phyloP scores from a whole-genome alignment of 2,329 filamentous ascomycete genomes.

The Arachnopeziza araneosa region DNA sequence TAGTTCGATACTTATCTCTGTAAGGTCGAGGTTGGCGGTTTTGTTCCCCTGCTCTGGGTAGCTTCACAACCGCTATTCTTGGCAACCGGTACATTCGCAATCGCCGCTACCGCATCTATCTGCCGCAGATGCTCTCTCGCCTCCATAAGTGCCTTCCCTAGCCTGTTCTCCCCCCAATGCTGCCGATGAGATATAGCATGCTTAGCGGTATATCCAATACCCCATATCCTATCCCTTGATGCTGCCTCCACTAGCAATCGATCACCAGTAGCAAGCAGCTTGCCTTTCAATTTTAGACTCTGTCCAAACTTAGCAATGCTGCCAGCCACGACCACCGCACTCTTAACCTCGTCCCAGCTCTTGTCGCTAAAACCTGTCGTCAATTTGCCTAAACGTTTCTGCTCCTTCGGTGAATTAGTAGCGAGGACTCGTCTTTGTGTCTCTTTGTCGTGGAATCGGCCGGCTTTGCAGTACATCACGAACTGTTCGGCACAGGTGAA shows the following conservation, averaged over 20 bases:
- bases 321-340: constrained; percentile 27
- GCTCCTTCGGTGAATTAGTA: constrained; percentile 24
- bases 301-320: constrained; percentile 33
- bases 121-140: constrained; percentile 7
- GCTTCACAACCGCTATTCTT: no score
- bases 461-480: constrained; percentile 40
- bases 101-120: neutral
- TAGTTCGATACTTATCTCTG: no score
- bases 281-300: constrained; percentile 25
- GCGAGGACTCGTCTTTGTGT: constrained; percentile 23
- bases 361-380: constrained; percentile 26
- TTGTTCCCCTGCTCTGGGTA: no score
- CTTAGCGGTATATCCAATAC: constrained; percentile 31
- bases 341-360: constrained; percentile 21
- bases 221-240: constrained; percentile 31
- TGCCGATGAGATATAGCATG: constrained; percentile 25
- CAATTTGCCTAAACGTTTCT: constrained; percentile 28
- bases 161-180: constrained; percentile 31
- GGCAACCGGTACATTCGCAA: no score
- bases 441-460: constrained; percentile 30
- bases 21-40: no score
- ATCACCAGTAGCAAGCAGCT: constrained; percentile 30
- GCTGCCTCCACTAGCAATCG: constrained; percentile 31
- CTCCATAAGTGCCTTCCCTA: constrained; percentile 31
- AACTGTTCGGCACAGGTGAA: constrained; percentile 37